A percentile compares a stretch with the other conserved stretches of the same genome.
Evolutionary conservation across 257 asterid species (phyloP).

Genomic region (Primulina huaijiensis): DNA sequence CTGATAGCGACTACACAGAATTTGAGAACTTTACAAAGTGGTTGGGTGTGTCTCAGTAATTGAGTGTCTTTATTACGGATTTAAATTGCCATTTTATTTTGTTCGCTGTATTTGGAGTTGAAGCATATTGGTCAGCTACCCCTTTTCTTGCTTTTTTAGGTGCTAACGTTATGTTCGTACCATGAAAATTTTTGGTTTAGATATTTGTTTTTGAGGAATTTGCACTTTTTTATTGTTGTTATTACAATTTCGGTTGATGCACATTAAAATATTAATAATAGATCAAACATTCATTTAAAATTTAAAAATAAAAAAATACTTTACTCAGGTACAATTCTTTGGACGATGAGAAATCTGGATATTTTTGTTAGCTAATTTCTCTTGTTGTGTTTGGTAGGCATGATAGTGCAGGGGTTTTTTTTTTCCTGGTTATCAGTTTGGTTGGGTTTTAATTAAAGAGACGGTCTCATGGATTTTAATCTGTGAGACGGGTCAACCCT

Average conservation of each 20-base stretch:
- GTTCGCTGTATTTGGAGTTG: constrained; percentile 5
- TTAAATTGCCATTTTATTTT: constrained; percentile 21
- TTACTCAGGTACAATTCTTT: too few relatives aligned
- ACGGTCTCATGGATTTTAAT: too few relatives aligned
- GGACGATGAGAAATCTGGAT: too few relatives aligned
- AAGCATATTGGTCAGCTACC: constrained; percentile 17
- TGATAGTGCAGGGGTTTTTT: rapidly evolving
- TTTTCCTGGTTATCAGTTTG: too few relatives aligned
- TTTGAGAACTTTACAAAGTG: constrained; percentile 83
- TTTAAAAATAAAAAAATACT: too few relatives aligned
- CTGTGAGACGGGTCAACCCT: too few relatives aligned
- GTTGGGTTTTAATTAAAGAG: too few relatives aligned
- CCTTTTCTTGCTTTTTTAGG: constrained; percentile 11
- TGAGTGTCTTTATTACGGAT: background rate
- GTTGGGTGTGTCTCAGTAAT: constrained; percentile 74
- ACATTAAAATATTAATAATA: too few relatives aligned
- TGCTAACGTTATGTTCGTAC: background rate
- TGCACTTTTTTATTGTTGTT: background rate
- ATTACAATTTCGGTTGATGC: background rate
- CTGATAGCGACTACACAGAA: constrained; percentile 76
- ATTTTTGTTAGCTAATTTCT: too few relatives aligned
- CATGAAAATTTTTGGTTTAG: constrained; percentile 18
- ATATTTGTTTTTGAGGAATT: background rate
- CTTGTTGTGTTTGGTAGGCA: too few relatives aligned
- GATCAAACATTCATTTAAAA: too few relatives aligned